Conservation (phyloP, 495 filamentous ascomycete genomes). For the Xylaria intraflava region DNA sequence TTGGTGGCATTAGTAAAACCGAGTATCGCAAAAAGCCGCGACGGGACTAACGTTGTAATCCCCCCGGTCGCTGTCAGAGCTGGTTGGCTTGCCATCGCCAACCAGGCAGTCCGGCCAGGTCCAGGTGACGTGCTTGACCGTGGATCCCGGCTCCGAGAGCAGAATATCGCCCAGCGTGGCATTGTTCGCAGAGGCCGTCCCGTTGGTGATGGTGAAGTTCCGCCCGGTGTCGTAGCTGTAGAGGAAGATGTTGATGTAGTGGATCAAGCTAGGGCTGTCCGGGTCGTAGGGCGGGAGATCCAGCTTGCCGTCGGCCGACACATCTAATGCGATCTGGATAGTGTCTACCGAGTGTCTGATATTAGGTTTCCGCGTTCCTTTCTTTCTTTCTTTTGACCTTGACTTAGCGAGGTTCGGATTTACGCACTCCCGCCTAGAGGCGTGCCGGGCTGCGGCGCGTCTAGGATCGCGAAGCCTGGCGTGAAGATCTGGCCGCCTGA, state of each 20-base stretch:
- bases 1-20: slow-evolving; percentile 1
- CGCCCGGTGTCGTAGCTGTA: slow-evolving; percentile 52
- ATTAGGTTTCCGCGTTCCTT: background rate
- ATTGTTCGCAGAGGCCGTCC: slow-evolving; percentile 47
- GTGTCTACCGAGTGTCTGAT: slow-evolving; percentile 35
- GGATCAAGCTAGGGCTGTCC: slow-evolving; percentile 46
- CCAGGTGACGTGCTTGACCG: slow-evolving; percentile 66
- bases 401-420: background rate
- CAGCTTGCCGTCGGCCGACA: slow-evolving; percentile 57
- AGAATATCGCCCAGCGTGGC: slow-evolving; percentile 56
- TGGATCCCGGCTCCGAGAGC: slow-evolving; percentile 53
- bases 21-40: background rate
- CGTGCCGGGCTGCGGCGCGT: slow-evolving; percentile 60
- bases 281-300: slow-evolving; percentile 48
- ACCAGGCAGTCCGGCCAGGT: slow-evolving; percentile 59
- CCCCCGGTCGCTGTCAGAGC: slow-evolving; percentile 34
- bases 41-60: slow-evolving; percentile 40
- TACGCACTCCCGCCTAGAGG: slow-evolving; percentile 57
- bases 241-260: slow-evolving; percentile 60
- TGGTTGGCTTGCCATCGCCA: slow-evolving; percentile 43
- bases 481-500: slow-evolving; percentile 58
- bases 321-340: slow-evolving; percentile 60
- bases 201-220: slow-evolving; percentile 65
- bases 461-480: slow-evolving; percentile 55
- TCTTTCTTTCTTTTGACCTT: background rate